Base-by-base conservation (phyloP, 768 basidiomycete species). In the Serendipita vermifera region DNA sequence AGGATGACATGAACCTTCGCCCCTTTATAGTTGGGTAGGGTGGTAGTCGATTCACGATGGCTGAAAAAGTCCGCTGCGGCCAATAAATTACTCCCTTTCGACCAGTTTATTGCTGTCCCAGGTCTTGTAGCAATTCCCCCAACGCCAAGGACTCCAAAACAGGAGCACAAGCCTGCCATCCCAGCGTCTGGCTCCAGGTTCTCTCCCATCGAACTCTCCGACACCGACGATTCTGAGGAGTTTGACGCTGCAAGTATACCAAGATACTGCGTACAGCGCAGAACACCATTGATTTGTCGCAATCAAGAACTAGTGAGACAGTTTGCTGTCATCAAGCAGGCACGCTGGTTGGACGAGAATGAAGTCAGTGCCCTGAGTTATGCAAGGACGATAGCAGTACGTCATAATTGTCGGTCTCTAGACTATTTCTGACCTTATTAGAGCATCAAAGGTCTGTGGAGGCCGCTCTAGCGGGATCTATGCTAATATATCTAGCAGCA, bases 31-130 rank as follows among this genome's bases (percentile, higher is more conserved):
- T 29, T 26, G 31, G 27, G n/a, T 20, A 20, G 46, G 5, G 15
- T 29, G 24, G 75, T 87, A 22, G 84, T 89, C 9, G 81, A 76
- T 2, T 83, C 85, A 0, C 70, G 77, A 31, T 89, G 86, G 87
- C 73, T 89, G 15, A 72, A 66, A 31, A 76, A 83, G 57, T 84
- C 82, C 2, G 67, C 79, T 15, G 63, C 67, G 24, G 67, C 71
- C 38, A 71, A 73, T 0, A 68, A 62, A 14, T 62, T 71, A 0
- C 67, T 80, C 2, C 76, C 81, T 0, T 85, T 70, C 58, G 75
- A 70, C 1, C 67, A 72, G 33, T 87, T 82, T 64, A 72, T 76
- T 35, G 83, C 82, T 2, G 56, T 87, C 9, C 60, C 65, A 7
- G 75, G 78, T 58, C 66, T 82, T 70, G 75, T 57, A 78, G 68